A percentile compares a stretch with the other conserved stretches of the same genome.
Conservation (phyloP, 139 green algal species). For the Chlamydomonas sp. region DNA sequence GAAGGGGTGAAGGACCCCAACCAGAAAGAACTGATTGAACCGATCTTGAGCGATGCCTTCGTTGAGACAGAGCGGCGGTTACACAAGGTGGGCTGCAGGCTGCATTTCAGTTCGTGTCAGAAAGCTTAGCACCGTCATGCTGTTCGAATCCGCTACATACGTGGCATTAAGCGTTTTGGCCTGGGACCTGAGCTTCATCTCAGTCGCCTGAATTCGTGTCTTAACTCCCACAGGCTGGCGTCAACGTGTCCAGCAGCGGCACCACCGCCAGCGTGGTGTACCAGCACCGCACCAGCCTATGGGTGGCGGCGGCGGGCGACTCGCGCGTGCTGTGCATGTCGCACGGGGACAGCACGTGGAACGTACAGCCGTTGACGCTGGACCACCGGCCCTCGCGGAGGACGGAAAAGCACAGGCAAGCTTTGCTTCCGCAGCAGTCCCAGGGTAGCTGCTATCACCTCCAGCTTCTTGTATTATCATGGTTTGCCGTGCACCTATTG, state of each 20-base stretch:
- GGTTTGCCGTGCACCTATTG: too few relatives aligned
- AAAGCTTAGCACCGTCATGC: neutral
- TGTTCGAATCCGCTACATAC: neutral
- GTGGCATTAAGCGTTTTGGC: too few relatives aligned
- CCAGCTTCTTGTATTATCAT: neutral
- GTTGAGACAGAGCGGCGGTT: slow-evolving; percentile 38
- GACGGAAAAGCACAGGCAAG: slow-evolving; percentile 43
- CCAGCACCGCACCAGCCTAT: slow-evolving; percentile 44
- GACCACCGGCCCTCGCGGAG: slow-evolving; percentile 57
- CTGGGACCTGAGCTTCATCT: too few relatives aligned
- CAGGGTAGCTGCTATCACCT: too few relatives aligned
- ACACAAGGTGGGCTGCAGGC: slow-evolving; percentile 8
- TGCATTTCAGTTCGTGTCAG: neutral
- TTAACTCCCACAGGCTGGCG: too few relatives aligned
- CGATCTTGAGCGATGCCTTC: slow-evolving; percentile 39
- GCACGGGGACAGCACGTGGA: slow-evolving; percentile 29
- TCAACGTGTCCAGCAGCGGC: slow-evolving; percentile 61
- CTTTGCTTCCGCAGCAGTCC: neutral
- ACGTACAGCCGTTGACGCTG: slow-evolving; percentile 49
- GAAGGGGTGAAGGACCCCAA: slow-evolving; percentile 32
- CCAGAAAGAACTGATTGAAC: slow-evolving; percentile 33
- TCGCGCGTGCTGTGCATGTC: slow-evolving; percentile 47
- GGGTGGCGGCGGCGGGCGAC: slow-evolving; percentile 56
- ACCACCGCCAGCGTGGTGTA: slow-evolving; percentile 59
- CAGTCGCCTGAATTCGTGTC: too few relatives aligned